phyloP scores from a whole-genome alignment of 805 yeast species.

The Kuraishia hungarica region DNA sequence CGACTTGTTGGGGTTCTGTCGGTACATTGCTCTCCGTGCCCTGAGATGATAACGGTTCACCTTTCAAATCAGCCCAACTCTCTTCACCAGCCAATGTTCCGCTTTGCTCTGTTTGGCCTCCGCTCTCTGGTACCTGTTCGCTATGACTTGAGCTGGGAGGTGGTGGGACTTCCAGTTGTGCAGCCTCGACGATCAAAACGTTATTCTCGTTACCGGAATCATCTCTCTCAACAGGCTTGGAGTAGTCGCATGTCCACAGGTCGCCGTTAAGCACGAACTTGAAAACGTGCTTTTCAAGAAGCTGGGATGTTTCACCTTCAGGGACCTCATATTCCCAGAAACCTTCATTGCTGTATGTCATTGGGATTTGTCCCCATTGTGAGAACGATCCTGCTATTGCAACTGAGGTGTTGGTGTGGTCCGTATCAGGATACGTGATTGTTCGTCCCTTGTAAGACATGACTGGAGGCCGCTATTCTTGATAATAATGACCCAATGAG shows the following conservation, averaged over 20 bases:
- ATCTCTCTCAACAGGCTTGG: not conserved
- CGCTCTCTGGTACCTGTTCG: not conserved
- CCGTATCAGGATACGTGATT: not conserved
- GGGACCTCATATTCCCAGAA: not conserved
- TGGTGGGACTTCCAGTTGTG: no score
- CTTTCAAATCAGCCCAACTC: not conserved
- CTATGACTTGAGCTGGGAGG: no score
- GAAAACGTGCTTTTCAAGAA: not conserved
- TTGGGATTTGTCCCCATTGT: not conserved
- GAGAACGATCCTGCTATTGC: slow-evolving; percentile 2
- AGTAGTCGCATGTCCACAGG: not conserved
- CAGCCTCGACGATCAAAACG: not conserved
- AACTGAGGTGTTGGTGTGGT: not conserved
- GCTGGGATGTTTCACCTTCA: not conserved
- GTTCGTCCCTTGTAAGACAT: not conserved
- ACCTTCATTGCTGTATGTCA: not conserved
- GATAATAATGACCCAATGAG: no score
- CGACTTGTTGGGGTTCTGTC: not conserved
- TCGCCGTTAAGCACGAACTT: slow-evolving; percentile 1
- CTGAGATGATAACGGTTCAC: not conserved
- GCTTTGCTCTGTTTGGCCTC: not conserved
- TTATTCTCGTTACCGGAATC: slow-evolving; percentile 1
- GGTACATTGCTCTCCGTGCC: not conserved
- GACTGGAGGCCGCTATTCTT: not conserved
- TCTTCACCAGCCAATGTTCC: not conserved